These are phyloP conservation scores for Inga oerstediana DNA, from an alignment of 306 rosid species.

Conservation along the genomic window DNA sequence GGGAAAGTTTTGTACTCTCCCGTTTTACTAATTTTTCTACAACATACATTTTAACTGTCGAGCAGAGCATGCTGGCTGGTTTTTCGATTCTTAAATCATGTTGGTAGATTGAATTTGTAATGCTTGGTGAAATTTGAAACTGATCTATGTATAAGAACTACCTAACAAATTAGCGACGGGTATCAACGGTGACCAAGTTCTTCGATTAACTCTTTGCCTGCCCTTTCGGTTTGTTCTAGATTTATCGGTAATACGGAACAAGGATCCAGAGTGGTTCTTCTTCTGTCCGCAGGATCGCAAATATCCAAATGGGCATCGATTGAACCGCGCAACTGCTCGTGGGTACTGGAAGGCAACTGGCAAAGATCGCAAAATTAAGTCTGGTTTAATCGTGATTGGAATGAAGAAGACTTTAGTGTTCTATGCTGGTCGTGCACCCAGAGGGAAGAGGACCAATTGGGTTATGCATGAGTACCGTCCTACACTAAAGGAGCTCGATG, in stretches of 20 bases:
- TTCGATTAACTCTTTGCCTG: slow-evolving; percentile 22
- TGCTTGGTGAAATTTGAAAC: neutral
- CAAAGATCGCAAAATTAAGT: slow-evolving; percentile 87
- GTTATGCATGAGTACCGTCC: slow-evolving; percentile 97
- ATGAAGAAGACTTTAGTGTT: slow-evolving; percentile 98
- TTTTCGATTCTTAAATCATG: neutral
- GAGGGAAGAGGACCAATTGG: slow-evolving; percentile 90
- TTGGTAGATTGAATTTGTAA: neutral
- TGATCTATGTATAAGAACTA: neutral
- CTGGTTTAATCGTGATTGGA: slow-evolving; percentile 72
- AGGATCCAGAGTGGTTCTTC: slow-evolving; percentile 98
- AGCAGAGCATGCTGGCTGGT: neutral
- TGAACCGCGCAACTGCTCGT: slow-evolving; percentile 79
- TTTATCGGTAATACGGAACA: slow-evolving; percentile 66
- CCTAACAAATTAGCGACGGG: neutral
- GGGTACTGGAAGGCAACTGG: slow-evolving; percentile 99
- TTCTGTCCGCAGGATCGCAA: slow-evolving; percentile 95
- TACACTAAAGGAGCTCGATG: slow-evolving; percentile 80
- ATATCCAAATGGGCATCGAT: slow-evolving; percentile 88
- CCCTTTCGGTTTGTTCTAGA: slow-evolving; percentile 43
- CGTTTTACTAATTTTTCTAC: neutral
- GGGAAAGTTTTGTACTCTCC: slow-evolving; percentile 2
- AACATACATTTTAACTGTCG: neutral
- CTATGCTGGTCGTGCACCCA: slow-evolving; percentile 91
- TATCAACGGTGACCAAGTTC: slow-evolving; percentile 4